Base-by-base conservation (phyloP, 768 basidiomycete species). In the Candolleomyces aberdarensis region DNA sequence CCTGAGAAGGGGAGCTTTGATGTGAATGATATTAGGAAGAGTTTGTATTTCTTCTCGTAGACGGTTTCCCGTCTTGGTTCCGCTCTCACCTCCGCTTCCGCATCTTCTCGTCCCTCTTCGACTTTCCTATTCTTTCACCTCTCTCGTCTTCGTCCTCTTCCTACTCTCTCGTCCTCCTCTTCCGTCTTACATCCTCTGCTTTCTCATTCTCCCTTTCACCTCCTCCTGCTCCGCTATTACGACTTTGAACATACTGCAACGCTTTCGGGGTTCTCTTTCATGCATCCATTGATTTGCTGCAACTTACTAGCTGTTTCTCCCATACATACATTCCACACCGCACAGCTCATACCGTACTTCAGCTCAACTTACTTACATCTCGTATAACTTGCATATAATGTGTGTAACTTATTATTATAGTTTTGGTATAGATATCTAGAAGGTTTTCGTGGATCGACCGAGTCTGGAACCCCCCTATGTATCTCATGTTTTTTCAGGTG, bases 41-140 rank as follows among this genome's bases (percentile, higher is more conserved):
- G 90, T 47, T 80, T 81, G 41, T 98, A 98, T 75, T 98, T 98
- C 83, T 98, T 98, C 82, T 96, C 95, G 47, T 97, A 83, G 75
- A 65, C 7, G 41, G 17, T 22, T 13, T 2, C 14, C 11, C 32
- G 5, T 32, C 22, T 22, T 57, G 17, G 48, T 40, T 20, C 13
- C 31, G 15, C 17, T 59, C 40, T 13, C 15, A 6, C 5, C 36
- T 36, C 36, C 36, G 2, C 6, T 36, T 36, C 36, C 36, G 6
- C 36, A 36, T 36, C 26, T n/a, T 47, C 15, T 19, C 31, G 40
- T 29, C 53, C 29, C 31, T 31, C 36, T 22, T 10, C 2, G 32
- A 4, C 32, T 9, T 5, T 46, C 15, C 50, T 26, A n/a, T 58
- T 58, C 17, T 60, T 53, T 39, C 31, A 36, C 39, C 41, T 20